Conservation (phyloP, 495 filamentous ascomycete genomes). For the Xylaria intraflava region DNA sequence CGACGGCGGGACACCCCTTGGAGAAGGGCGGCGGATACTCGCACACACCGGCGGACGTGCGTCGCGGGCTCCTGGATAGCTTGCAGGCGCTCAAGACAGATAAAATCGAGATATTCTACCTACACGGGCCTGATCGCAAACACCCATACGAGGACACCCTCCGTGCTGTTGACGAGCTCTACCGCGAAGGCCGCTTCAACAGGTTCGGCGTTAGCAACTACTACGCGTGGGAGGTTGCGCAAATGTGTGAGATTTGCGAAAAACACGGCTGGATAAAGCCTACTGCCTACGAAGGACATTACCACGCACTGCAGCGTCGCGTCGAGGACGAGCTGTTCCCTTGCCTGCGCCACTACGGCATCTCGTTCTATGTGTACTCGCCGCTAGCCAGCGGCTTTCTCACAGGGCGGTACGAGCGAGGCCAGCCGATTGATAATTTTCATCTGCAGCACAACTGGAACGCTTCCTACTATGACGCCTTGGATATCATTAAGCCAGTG, state of each 20-base stretch:
- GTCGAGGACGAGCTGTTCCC: constrained; percentile 46
- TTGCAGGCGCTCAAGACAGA: constrained; percentile 39
- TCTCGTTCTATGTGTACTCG: constrained; percentile 45
- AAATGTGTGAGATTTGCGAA: constrained; percentile 45
- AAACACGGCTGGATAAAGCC: constrained; percentile 53
- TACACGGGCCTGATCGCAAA: constrained; percentile 45
- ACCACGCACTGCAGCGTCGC: constrained; percentile 54
- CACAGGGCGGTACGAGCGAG: constrained; percentile 29
- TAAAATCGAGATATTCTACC: constrained; percentile 47
- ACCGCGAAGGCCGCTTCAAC: constrained; percentile 42
- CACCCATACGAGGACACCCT: constrained; percentile 46
- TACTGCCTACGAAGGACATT: constrained; percentile 59
- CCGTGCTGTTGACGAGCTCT: constrained; percentile 39
- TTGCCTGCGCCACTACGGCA: constrained; percentile 46
- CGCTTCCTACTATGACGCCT: constrained; percentile 40
- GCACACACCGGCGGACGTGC: constrained; percentile 32
- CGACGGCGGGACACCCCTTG: constrained; percentile 17
- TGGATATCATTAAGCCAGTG: constrained; percentile 39
- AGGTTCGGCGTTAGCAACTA: constrained; percentile 47
- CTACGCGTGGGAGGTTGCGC: constrained; percentile 44
- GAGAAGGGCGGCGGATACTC: constrained; percentile 16
- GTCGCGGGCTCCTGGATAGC: constrained; percentile 31
- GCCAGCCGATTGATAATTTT: background rate
- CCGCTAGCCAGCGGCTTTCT: constrained; percentile 45
- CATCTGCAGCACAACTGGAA: constrained; percentile 39